Base-by-base conservation (phyloP, 2,329 filamentous ascomycete species). In the Aurifilum marmelostoma region DNA sequence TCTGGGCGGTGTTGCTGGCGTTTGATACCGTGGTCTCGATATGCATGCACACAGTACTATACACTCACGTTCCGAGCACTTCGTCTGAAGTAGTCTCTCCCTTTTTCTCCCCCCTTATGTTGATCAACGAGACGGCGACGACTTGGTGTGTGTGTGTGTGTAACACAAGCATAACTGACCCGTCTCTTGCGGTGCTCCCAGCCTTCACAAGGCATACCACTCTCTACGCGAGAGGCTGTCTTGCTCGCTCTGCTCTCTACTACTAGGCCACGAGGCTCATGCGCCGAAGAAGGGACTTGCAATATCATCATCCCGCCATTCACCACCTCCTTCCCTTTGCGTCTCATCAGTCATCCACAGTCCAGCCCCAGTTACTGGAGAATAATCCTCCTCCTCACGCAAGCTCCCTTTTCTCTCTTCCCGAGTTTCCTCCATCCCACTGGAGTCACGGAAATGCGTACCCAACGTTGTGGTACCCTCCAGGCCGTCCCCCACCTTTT, bases 291-390 rank as follows among this genome's bases (percentile, higher is more conserved):
- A 56, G 12, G 43, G 24, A 7, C 52, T n/a, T n/a, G n/a, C n/a
- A n/a, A 16, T 29, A 24, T 34, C 34, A 34, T 34, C 14, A 32
- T 18, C 52, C 27, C 27, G 32, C 50, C 50, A 27, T 18, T 12
- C 27, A 29, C 16, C 52, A 56, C 27, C 27, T 56, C 52, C 52
- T 56, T 56, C 52, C 52, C 52, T 29, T 56, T 56, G 52, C 24
- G 52, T 56, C 52, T 16, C 24, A 7, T 29, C 24, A 18, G 7
- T 18, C 52, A 29, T 18, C 27, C 24, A n/a, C 50, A n/a, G 6
- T 14, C 24, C 50, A 54, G 6, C 50, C 24, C n/a, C 18, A 50
- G 11, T 9, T 37, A n/a, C 34, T n/a, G 24, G n/a, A 54, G 41
- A 43, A 18, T 12, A 21, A 1, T 50, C 47, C 21, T 54, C 50